Percentiles rank a stretch among this genome's conserved stretches.
These are phyloP conservation scores for Hamigera avellanea DNA, from an alignment of 495 filamentous ascomycete species.

Conservation along the genomic window DNA sequence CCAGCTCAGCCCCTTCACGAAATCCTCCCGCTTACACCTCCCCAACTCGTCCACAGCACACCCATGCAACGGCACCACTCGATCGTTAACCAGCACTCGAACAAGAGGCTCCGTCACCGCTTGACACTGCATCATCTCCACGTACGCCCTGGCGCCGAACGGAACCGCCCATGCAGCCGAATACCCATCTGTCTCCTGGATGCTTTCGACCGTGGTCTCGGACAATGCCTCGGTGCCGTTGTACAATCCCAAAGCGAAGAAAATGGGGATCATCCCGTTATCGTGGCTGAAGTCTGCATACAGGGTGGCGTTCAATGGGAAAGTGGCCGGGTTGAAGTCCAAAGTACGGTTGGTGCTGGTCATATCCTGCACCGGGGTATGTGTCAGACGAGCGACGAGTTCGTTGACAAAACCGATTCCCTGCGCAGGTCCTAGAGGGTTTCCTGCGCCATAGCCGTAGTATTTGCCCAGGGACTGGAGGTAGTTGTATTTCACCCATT, in stretches of 20 bases:
- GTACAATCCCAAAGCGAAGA: conserved; percentile 64
- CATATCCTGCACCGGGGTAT: conserved; percentile 49
- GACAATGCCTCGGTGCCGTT: conserved; percentile 42
- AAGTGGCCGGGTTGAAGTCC: conserved; percentile 46
- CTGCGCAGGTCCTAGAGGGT: conserved; percentile 65
- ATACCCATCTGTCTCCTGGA: conserved; percentile 41
- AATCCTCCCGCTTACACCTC: conserved; percentile 50
- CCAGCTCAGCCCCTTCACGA: conserved; percentile 62
- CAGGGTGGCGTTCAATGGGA: conserved; percentile 51
- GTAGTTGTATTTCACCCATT: conserved; percentile 71
- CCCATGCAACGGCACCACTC: conserved; percentile 56
- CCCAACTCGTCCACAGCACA: conserved; percentile 58
- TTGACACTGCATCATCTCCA: conserved; percentile 72
- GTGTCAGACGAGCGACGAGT: conserved; percentile 66
- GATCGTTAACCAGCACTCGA: conserved; percentile 68
- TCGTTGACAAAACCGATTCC: conserved; percentile 80
- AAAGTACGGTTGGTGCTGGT: conserved; percentile 66
- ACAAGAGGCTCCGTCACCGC: conserved; percentile 46
- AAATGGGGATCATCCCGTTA: conserved; percentile 65
- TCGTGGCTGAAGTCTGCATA: conserved; percentile 88
- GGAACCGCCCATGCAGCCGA: conserved; percentile 66
- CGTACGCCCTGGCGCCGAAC: conserved; percentile 63
- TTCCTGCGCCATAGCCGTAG: conserved; percentile 68
- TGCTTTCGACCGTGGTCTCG: conserved; percentile 32
- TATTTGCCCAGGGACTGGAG: conserved; percentile 65